These are phyloP conservation scores for Globisporangium sylvaticum DNA, from an alignment of 352 stramenopile genomes.

Conservation along the genomic window DNA sequence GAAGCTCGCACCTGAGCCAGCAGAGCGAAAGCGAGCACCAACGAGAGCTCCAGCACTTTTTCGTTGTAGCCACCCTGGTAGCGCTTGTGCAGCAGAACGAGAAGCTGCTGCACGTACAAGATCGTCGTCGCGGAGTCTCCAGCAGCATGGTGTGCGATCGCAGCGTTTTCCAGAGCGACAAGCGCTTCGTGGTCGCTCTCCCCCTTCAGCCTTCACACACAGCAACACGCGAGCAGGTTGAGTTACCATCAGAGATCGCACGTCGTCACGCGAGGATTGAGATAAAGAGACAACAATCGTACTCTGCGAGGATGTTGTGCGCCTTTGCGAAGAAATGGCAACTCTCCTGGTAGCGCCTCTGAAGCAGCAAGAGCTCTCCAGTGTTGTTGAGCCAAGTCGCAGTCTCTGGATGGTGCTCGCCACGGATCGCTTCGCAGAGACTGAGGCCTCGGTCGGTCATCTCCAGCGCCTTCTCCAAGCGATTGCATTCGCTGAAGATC, in stretches of 20 bases:
- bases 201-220: conserved; percentile 26
- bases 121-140: conserved; percentile 19
- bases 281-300: neutral
- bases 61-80: conserved; percentile 55
- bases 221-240: neutral
- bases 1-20: conserved; percentile 35
- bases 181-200: conserved; percentile 29
- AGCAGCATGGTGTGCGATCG: conserved; percentile 25
- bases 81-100: conserved; percentile 21
- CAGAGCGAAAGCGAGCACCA: conserved; percentile 30
- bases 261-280: neutral
- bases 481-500: conserved; percentile 17
- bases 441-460: conserved; percentile 37
- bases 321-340: conserved; percentile 36
- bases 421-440: conserved; percentile 35
- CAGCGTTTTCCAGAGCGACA: conserved; percentile 45
- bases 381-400: conserved; percentile 41
- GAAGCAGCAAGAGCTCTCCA: conserved; percentile 33
- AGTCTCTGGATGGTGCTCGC: conserved; percentile 31
- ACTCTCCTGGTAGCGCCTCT: conserved; percentile 26
- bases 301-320: conserved; percentile 26
- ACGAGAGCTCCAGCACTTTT: conserved; percentile 34
- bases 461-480: conserved; percentile 25
- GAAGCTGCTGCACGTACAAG: conserved; percentile 27
- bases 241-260: too few species aligned